phyloP scores from a whole-genome alignment of 495 filamentous ascomycete species.

The Neurospora sp. region DNA sequence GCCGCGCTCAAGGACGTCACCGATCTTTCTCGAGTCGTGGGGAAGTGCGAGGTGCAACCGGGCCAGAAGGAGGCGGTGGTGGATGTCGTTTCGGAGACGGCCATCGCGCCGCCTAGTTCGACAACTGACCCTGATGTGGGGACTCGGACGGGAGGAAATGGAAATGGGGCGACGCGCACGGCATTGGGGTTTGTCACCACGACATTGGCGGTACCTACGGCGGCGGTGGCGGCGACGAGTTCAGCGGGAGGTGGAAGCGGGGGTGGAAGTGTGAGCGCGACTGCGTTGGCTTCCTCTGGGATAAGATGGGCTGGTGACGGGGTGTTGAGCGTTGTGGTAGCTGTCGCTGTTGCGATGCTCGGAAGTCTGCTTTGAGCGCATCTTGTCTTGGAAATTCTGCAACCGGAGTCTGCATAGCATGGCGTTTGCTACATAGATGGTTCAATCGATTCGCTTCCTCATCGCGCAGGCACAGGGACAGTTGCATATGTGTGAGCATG shows the following conservation, averaged over 20 bases:
- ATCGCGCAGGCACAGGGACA: too few relatives aligned
- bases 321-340: not conserved
- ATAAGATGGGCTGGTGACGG: not conserved
- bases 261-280: not conserved
- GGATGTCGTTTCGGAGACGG: not conserved
- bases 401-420: not conserved
- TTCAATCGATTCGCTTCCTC: not conserved
- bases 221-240: not conserved
- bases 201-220: not conserved
- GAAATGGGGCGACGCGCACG: not conserved
- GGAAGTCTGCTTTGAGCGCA: not conserved
- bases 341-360: not conserved
- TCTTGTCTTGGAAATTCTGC: too few relatives aligned
- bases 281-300: not conserved
- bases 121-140: not conserved
- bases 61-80: not conserved
- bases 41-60: slow-evolving; percentile 9
- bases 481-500: too few relatives aligned
- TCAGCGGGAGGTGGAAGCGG: not conserved
- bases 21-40: slow-evolving; percentile 10
- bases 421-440: not conserved
- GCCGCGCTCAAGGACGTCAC: slow-evolving; percentile 18
- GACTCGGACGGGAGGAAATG: not conserved
- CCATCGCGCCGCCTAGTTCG: not conserved
- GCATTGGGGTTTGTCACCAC: not conserved